Conservation (phyloP, 805 yeast genomes). For the Candida endomychidarum region DNA sequence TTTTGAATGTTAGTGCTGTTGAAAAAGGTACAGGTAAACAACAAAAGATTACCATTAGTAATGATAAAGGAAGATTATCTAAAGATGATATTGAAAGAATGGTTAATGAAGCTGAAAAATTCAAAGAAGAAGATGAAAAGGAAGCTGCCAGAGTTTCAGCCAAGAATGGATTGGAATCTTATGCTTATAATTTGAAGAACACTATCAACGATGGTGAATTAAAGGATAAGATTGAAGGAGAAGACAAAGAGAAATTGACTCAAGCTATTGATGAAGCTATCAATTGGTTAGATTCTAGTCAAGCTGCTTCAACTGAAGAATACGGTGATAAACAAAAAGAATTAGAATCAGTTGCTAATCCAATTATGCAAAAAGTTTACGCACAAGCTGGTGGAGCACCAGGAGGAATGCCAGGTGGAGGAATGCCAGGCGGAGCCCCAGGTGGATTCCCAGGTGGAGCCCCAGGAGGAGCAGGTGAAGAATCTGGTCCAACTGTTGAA, state of each 20-base stretch:
- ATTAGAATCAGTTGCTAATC: slow-evolving; percentile 40
- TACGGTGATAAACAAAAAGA: slow-evolving; percentile 41
- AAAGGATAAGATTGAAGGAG: slow-evolving; percentile 43
- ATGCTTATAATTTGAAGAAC: slow-evolving; percentile 78
- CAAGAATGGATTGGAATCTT: slow-evolving; percentile 84
- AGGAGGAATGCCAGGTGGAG: slow-evolving; percentile 39
- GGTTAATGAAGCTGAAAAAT: slow-evolving; percentile 97
- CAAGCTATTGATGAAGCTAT: slow-evolving; percentile 44
- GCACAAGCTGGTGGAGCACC: slow-evolving; percentile 28
- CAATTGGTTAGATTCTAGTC: slow-evolving; percentile 38
- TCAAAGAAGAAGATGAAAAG: slow-evolving; percentile 85
- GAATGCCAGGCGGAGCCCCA: slow-evolving; percentile 31
- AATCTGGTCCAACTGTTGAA: slow-evolving; percentile 22
- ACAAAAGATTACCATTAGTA: slow-evolving; percentile 86
- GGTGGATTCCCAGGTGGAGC: slow-evolving; percentile 33
- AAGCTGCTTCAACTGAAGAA: slow-evolving; percentile 43
- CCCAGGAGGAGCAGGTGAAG: slow-evolving; percentile 18
- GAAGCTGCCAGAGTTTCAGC: slow-evolving; percentile 84
- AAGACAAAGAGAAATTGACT: slow-evolving; percentile 53
- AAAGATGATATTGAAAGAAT: slow-evolving; percentile 95
- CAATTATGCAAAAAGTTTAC: slow-evolving; percentile 37
- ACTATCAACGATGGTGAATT: slow-evolving; percentile 52
- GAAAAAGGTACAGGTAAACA: slow-evolving; percentile 95
- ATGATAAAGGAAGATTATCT: slow-evolving; percentile 91
- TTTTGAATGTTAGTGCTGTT: slow-evolving; percentile 79